Evolutionary conservation across 768 basidiomycete genomes (phyloP), one percentile per base, ranked within the genome.

Genomic region (Tricholoma hemisulphureum): DNA sequence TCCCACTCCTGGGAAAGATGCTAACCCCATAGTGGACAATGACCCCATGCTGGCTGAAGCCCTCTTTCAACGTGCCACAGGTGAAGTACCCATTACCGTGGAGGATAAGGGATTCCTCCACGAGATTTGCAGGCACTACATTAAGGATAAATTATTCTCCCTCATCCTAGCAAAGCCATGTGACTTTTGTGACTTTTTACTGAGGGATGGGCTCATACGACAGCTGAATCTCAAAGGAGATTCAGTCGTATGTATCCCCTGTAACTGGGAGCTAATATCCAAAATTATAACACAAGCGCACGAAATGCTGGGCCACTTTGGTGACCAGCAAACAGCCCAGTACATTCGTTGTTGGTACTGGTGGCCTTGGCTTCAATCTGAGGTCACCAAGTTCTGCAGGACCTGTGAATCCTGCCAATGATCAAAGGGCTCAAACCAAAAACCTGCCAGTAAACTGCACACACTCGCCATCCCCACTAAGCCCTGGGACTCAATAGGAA

Each of bases 271-370:
- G 1, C 37, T 39, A 2, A 39, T 39, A 2, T 3, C 37, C 37
- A 16, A 8, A 14, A 4, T 39, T 2, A 16, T 39, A 4, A n/a
- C 56, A 10, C 61, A 62, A 45, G 53, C 58, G 3, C 61, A 62
- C 23, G 8, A 13, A 1, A 45, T 39, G 2, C 16, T 62, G 2
- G 61, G 55, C 0, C 61, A 62, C 32, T 58, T 37, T 58, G 52
- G 57, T 3, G 21, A 20, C 0, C 39, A 58, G 26, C 31, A 45
- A 1, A 62, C 58, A 1, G 3, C 49, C 6, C 56, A 63, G 10
- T 63, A 63, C 14, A 26, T 74, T 1, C 61, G 69, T 0, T 34
- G 64, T 0, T 69, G 67, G 63, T 72, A 65, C 53, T 76, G 71
- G 75, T 67, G 65, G 65, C 61, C 62, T 69, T 56, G 62, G 14